Evolutionary conservation across 164 flowering plant species (phyloP), one percentile per base, ranked within the genome.

Genomic region (Umbellularia californica): DNA sequence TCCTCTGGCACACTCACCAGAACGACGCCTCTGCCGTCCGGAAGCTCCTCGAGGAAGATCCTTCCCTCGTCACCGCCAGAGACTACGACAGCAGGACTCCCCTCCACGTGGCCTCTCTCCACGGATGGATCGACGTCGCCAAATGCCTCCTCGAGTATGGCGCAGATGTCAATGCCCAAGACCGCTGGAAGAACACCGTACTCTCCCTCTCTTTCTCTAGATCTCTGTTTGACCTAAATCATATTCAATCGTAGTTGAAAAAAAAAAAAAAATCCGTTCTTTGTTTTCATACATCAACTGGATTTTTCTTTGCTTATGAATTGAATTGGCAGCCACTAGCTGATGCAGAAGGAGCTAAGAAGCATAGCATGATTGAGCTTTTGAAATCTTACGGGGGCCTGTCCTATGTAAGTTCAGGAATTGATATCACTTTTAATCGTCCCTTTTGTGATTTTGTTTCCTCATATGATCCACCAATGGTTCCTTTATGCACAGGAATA

Each of bases 321-420:
- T 30, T 30, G 35, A 3, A 30, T 30, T 30, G 78, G 74, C 94
- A 96, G 98, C 99, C 99, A 65, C 83, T 96, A 77, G 99, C 97
- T 70, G 99, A 96, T 85, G 98, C 99, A 41, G 99, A 96, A 88
- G 99, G 99, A 88, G 97, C 98, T 65, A 92, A 88, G 79, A 92
- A 91, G 72, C 81, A 81, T 28, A 75, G 20, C 66, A 89, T 89
- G 95, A 83, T 94, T 69, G 97, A 94, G 84, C 83, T 96, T 70
- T 80, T 96, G 62, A 90, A 87, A 72, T 85, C 93, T 41, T 79
- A 85, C 82, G 97, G 98, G 69, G 99, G 98, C 74, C 72, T 81
- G 76, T 90, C 97, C 50, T 92, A 35, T 86, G 99, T 96, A 84
- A 90, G 99, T 87, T 52, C 65, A n/a, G 17, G n/a, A 20, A 55